Evolutionary conservation across 176 grass and related monocot species (phyloP).

Genomic region (Raddia distichophylla): DNA sequence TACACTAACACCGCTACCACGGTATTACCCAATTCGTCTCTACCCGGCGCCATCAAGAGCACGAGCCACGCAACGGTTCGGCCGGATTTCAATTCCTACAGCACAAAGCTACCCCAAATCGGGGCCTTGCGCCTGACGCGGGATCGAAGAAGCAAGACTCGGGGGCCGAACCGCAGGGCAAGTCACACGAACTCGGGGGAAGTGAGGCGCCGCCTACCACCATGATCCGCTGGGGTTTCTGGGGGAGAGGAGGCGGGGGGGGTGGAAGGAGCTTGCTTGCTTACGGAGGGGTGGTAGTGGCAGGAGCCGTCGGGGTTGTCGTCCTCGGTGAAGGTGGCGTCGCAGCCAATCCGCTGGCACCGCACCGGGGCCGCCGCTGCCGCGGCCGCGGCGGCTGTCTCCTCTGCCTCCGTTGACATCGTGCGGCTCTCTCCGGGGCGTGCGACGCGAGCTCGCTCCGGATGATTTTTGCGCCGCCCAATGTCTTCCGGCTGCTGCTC

Average conservation of each 20-base stretch:
- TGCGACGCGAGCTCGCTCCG: background rate
- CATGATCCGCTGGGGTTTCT: background rate
- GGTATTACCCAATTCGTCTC: background rate
- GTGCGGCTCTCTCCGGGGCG: background rate
- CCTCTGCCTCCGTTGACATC: slow-evolving; percentile 58
- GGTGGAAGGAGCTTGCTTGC: slow-evolving; percentile 1
- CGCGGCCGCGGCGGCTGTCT: slow-evolving; percentile 37
- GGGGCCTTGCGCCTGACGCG: background rate
- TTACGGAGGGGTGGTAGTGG: slow-evolving; percentile 85
- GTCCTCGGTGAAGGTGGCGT: slow-evolving; percentile 76
- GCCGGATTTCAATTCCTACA: background rate
- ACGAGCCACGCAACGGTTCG: background rate
- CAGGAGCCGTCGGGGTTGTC: slow-evolving; percentile 81
- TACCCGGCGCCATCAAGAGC: background rate
- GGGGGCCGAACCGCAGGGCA: background rate
- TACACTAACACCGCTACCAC: background rate
- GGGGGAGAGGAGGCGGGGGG: background rate
- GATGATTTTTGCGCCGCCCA: slow-evolving; percentile 2
- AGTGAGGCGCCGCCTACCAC: background rate
- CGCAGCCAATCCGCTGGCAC: slow-evolving; percentile 95
- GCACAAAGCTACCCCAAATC: background rate
- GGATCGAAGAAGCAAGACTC: background rate
- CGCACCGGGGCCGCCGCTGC: slow-evolving; percentile 38
- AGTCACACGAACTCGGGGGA: background rate
- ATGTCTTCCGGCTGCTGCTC: background rate